Percentiles rank a stretch among this genome's conserved stretches.
Conservation (phyloP, 1,284 basidiomycete species). For the Laetiporus sulphureus region DNA sequence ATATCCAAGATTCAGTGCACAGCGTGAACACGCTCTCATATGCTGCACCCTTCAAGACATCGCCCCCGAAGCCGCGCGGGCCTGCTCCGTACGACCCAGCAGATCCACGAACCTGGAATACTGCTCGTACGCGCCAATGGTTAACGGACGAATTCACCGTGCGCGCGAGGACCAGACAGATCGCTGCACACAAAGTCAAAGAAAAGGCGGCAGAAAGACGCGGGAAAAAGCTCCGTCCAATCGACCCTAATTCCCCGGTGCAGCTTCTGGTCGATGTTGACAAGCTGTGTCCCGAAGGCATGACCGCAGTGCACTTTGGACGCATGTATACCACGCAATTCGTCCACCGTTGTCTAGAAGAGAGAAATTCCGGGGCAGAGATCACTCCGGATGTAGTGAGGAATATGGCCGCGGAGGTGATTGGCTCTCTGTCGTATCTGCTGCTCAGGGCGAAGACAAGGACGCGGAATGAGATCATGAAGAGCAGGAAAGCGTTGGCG, state of each 20-base stretch:
- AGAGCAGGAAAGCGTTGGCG: constrained; percentile 16
- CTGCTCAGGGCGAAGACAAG: constrained; percentile 24
- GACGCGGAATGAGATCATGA: constrained; percentile 22
- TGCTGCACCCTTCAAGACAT: constrained; percentile 27
- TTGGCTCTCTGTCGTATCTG: constrained; percentile 21
- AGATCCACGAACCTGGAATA: constrained; percentile 29
- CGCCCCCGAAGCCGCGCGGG: constrained; percentile 7
- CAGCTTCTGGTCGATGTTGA: constrained; percentile 18
- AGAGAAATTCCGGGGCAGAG: constrained; percentile 8
- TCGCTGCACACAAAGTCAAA: constrained; percentile 5
- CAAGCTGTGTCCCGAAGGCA: constrained; percentile 21
- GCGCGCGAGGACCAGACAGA: constrained; percentile 9
- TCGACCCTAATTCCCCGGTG: constrained; percentile 8
- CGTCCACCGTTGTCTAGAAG: constrained; percentile 21
- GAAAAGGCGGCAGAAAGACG: constrained; percentile 12
- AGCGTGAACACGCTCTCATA: constrained; percentile 28
- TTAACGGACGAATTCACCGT: constrained; percentile 20
- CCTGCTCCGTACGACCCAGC: constrained; percentile 23
- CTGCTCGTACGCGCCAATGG: constrained; percentile 22
- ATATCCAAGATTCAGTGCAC: constrained; percentile 29
- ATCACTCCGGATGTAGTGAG: constrained; percentile 14
- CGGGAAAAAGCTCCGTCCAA: constrained; percentile 9
- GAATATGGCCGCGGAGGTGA: constrained; percentile 16
- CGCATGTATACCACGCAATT: constrained; percentile 24
- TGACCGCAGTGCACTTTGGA: constrained; percentile 24